Conservation (phyloP, 768 basidiomycete genomes). For the Podaxis sp. region DNA sequence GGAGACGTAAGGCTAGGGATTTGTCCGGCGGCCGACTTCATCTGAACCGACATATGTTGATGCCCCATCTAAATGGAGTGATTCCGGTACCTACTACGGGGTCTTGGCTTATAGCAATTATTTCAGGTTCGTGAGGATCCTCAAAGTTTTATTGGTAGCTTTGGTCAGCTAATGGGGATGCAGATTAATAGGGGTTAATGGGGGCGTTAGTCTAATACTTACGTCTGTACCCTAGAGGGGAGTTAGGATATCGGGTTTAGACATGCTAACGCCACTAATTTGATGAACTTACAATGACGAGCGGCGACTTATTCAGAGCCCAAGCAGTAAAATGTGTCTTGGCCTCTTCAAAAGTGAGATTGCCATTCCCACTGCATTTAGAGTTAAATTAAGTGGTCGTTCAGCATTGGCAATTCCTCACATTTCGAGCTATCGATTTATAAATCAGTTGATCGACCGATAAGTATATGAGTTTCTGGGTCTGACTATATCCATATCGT, state of each 20-base stretch:
- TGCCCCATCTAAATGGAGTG: conserved; percentile 68
- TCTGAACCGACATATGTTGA: conserved; percentile 45
- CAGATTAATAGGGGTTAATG: not conserved
- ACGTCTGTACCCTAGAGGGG: conserved; percentile 23
- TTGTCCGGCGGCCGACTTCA: not conserved
- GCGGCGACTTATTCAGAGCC: conserved; percentile 69
- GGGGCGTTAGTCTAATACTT: conserved; percentile 3
- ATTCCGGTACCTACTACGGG: conserved; percentile 57
- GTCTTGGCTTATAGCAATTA: conserved; percentile 72
- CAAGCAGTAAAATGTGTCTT: conserved; percentile 74
- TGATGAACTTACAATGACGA: conserved; percentile 44
- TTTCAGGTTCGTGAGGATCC: conserved; percentile 64
- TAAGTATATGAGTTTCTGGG: not conserved
- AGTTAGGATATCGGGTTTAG: not conserved
- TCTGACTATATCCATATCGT: conserved; percentile 66
- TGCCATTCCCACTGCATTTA: conserved; percentile 55
- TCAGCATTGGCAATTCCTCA: conserved; percentile 23
- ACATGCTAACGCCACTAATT: not conserved
- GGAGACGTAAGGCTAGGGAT: not conserved
- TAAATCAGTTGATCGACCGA: not conserved
- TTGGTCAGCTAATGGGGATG: conserved; percentile 1
- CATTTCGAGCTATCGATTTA: conserved; percentile 50
- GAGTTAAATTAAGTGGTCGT: not conserved
- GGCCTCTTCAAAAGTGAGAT: conserved; percentile 58
- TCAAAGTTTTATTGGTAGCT: conserved; percentile 46